phyloP scores from a whole-genome alignment of 1,284 basidiomycete species.

The Cryptococcus floricola region DNA sequence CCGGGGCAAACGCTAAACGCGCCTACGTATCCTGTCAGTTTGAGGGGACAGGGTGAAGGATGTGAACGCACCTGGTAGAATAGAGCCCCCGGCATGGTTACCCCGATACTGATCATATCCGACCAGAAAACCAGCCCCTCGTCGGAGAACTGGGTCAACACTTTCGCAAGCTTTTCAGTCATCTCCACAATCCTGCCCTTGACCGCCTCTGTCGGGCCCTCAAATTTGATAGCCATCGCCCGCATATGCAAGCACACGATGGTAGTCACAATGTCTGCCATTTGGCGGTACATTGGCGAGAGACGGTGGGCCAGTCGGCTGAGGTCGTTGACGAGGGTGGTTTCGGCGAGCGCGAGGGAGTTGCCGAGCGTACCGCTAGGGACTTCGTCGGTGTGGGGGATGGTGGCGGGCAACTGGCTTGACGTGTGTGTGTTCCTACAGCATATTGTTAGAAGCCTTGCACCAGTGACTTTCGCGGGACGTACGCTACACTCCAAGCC shows the following conservation, averaged over 20 bases:
- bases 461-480: not conserved
- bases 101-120: not conserved
- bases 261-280: slow-evolving; percentile 3
- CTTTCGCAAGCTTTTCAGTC: not conserved
- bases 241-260: slow-evolving; percentile 2
- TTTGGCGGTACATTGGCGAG: not conserved
- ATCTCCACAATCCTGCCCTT: not conserved
- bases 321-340: not conserved
- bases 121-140: slow-evolving; percentile 2
- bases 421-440: not conserved
- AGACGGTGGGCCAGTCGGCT: not conserved
- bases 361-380: not conserved
- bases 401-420: not conserved
- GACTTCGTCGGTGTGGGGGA: not conserved
- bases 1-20: not conserved
- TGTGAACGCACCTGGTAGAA: slow-evolving; percentile 2
- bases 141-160: not conserved
- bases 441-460: not conserved
- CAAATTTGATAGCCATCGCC: not conserved
- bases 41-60: not conserved
- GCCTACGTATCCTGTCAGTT: not conserved
- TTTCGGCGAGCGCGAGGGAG: not conserved
- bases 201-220: not conserved
- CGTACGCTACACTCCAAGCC: not conserved
- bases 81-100: not conserved